Base-by-base conservation (phyloP, 345 rosid species). In the Brassica juncea region DNA sequence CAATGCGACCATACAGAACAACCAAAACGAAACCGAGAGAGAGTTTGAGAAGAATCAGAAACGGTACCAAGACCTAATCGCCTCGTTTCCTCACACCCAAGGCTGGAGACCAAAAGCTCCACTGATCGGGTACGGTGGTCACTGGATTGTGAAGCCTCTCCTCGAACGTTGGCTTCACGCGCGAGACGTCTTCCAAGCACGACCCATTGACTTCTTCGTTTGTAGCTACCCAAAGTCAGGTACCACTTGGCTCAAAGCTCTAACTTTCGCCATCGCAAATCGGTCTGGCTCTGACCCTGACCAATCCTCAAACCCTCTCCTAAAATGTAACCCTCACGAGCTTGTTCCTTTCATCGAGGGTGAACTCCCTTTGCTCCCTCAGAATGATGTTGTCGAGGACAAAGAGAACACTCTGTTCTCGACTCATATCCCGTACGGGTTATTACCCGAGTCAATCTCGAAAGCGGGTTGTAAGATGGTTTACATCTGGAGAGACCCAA, bases 391-490 rank as follows among this genome's bases (percentile, higher is more conserved):
- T 14, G 16, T 62, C 35, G 34, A 62, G n/a, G 37, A 62, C 37
- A 62, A 28, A 62, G 37, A 19, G 19, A 62, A 62, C 37, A 62
- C 66, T 6, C 37, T 62, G 8, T 62, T 62, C n/a, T 62, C 66
- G n/a, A 62, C 66, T 62, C 66, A 62, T 62, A 12, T 62, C 8
- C 37, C 66, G 37, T 3, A 62, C 2, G 66, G 37, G 9, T 62
- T 28, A 28, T 62, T 62, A 64, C 68, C 68, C 1, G 68, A 64
- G 2, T 64, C 68, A 5, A 64, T 64, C 9, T 64, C 34, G 6
- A 64, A 64, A 15, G 19, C 68, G 2, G 68, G 68, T 30, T 62
- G 21, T 62, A 62, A 62, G 66, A 62, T 62, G 66, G 66, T 62
- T 62, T 62, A 62, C 39, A 62, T 62, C 2, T 62, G 66, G 66